Conservation (phyloP, 2,329 filamentous ascomycete genomes). For the Alternaria sp. region DNA sequence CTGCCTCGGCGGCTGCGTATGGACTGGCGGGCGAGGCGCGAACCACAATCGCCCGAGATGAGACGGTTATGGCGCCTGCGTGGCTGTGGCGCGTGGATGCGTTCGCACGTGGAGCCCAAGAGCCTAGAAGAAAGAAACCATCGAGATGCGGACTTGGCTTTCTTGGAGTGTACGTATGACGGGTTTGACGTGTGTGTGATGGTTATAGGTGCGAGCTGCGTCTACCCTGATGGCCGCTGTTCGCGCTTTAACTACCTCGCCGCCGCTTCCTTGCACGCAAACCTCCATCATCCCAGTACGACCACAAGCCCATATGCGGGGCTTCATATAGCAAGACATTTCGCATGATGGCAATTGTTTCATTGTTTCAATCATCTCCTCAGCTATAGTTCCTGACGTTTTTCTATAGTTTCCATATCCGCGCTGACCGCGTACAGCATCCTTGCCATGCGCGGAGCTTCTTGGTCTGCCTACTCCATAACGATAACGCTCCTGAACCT, state of each 20-base stretch:
- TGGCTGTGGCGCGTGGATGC: background rate
- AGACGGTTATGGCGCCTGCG: conserved; percentile 2
- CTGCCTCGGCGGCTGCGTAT: conserved; percentile 14
- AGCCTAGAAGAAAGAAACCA: background rate
- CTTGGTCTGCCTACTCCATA: conserved; percentile 46
- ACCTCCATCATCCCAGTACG: conserved; percentile 4
- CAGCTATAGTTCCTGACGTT: conserved; percentile 1
- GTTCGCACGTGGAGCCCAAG: conserved; percentile 10
- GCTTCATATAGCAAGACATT: background rate
- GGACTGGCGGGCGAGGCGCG: background rate
- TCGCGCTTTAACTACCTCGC: background rate
- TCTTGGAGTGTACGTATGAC: background rate
- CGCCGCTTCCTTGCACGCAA: background rate
- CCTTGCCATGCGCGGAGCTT: background rate
- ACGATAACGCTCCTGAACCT: conserved; percentile 60
- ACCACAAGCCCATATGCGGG: background rate
- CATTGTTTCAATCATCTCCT: conserved; percentile 8
- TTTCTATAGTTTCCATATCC: background rate
- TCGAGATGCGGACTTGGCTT: background rate
- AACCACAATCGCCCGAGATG: background rate
- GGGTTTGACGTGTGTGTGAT: background rate
- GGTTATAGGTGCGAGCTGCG: background rate
- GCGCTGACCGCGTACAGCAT: background rate
- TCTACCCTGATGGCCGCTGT: conserved; percentile 1
- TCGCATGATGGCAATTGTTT: conserved; percentile 15